Conservation (phyloP, 495 filamentous ascomycete species). For the Penicillium cinerascens region DNA sequence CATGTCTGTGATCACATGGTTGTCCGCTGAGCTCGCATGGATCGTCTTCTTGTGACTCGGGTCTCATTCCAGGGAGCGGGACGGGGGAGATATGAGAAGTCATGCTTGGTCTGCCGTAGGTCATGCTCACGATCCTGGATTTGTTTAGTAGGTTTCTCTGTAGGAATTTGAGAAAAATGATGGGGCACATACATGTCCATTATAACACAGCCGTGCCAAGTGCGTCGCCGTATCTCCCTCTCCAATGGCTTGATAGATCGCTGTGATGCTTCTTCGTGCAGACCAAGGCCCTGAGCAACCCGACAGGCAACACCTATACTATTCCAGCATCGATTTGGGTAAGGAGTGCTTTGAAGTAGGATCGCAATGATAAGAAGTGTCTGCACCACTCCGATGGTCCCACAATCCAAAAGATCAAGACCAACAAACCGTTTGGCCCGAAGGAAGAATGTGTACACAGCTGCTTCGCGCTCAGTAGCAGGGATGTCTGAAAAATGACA, state of each 20-base stretch:
- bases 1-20: conserved; percentile 19
- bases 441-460: conserved; percentile 43
- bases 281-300: conserved; percentile 44
- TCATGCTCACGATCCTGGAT: conserved; percentile 47
- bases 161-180: not conserved
- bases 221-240: conserved; percentile 40
- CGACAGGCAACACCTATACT: conserved; percentile 45
- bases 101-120: conserved; percentile 45
- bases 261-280: conserved; percentile 36
- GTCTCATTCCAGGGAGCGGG: conserved; percentile 27
- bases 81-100: conserved; percentile 34
- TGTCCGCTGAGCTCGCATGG: conserved; percentile 23
- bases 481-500: conserved; percentile 44
- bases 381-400: conserved; percentile 45
- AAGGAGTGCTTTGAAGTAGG: conserved; percentile 44
- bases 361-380: conserved; percentile 41
- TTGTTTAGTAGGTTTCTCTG: not conserved
- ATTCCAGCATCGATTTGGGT: conserved; percentile 47
- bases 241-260: conserved; percentile 30
- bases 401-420: conserved; percentile 42
- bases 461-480: conserved; percentile 30
- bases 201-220: conserved; percentile 49
- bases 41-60: conserved; percentile 9
- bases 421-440: conserved; percentile 41
- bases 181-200: conserved; percentile 39